Evolutionary conservation across 2,329 filamentous ascomycete species (phyloP).

Genomic region (Paracoccidioides brasiliensis): DNA sequence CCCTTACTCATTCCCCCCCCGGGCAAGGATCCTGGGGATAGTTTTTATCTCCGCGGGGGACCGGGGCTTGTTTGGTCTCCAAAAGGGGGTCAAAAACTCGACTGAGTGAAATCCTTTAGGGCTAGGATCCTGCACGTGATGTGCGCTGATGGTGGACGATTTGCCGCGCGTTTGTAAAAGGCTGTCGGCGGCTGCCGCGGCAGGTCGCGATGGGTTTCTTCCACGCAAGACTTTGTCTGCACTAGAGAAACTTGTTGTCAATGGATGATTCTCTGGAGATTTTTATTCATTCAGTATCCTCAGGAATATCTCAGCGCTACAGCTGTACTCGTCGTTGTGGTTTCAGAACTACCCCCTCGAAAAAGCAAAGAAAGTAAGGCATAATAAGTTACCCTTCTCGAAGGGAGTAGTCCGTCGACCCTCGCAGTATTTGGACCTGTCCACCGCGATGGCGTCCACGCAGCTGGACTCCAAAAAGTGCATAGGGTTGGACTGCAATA

Average conservation of each 20-base stretch:
- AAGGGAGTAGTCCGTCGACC: neutral
- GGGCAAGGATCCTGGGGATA: no score
- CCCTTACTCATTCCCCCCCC: no score
- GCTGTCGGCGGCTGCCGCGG: neutral
- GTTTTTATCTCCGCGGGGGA: no score
- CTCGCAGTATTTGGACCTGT: neutral
- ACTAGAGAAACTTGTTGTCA: neutral
- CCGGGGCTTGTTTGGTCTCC: no score
- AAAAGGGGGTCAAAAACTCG: neutral
- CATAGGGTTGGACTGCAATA: conserved; percentile 68
- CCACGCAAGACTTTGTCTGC: neutral
- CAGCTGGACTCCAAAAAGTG: conserved; percentile 41
- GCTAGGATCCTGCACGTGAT: neutral
- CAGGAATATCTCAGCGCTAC: neutral
- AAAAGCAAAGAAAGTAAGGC: no score
- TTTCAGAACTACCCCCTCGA: no score
- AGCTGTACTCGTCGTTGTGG: neutral
- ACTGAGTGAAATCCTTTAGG: neutral
- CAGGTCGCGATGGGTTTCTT: neutral
- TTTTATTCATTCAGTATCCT: no score
- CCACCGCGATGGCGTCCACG: conserved; percentile 15
- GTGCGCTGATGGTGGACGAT: neutral
- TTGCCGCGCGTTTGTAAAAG: neutral
- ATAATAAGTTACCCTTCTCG: no score
- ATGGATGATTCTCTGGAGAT: neutral